These are phyloP conservation scores for Lactifluus hygrophoroides DNA, from an alignment of 768 basidiomycete species.

Conservation along the genomic window DNA sequence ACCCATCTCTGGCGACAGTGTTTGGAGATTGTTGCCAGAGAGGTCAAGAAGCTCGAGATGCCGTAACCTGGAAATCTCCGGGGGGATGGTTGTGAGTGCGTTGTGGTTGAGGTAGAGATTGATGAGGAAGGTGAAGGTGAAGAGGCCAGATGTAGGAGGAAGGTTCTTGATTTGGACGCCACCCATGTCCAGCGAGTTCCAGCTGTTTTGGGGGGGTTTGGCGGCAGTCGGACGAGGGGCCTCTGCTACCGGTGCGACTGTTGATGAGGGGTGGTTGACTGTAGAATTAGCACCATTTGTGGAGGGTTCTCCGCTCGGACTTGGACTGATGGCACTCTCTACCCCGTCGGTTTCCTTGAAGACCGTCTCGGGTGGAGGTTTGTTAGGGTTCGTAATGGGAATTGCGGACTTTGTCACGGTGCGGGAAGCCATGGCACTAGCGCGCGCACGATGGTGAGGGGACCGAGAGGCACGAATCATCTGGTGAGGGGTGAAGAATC, in stretches of 20 bases:
- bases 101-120: constrained; percentile 98
- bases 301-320: constrained; percentile 28
- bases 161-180: constrained; percentile 90
- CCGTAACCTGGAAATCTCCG: constrained; percentile 73
- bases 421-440: constrained; percentile 90
- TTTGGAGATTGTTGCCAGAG: constrained; percentile 74
- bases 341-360: constrained; percentile 24
- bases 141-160: constrained; percentile 64
- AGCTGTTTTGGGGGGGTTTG: constrained; percentile 66
- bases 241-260: constrained; percentile 63
- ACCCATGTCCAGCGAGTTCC: constrained; percentile 94
- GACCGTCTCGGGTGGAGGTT: constrained; percentile 37
- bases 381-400: constrained; percentile 86
- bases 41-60: constrained; percentile 87
- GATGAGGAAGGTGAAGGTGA: constrained; percentile 86
- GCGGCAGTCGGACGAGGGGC: constrained; percentile 54
- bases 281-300: constrained; percentile 29
- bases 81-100: constrained; percentile 64
- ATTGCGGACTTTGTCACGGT: constrained; percentile 82
- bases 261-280: constrained; percentile 64
- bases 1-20: constrained; percentile 81
- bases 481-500: constrained; percentile 30
- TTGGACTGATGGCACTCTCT: constrained; percentile 14
- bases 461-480: constrained; percentile 78
- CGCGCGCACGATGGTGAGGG: constrained; percentile 89